Base-by-base conservation (phyloP, 371 early-diverging fungal species). In the Mucor irregularis region DNA sequence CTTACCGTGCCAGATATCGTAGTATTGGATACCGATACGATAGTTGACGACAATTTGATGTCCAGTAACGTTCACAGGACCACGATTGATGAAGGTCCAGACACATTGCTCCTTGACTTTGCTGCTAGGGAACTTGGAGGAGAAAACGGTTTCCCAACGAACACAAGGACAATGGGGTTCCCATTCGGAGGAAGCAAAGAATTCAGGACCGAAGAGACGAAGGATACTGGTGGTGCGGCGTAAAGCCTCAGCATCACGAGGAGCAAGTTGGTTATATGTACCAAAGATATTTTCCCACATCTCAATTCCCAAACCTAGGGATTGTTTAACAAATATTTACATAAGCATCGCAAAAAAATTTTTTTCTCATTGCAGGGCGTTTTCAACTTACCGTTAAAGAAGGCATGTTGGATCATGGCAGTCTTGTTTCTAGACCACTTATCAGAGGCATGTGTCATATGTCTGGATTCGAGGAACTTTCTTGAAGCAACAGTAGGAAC, bases 351-450 rank as follows among this genome's bases (percentile, higher is more conserved):
- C 37, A 10, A 14, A 10, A 10, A 10, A 4, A 37, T 37, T 5
- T 31, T 4, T 29, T 19, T 21, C 5, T 47, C 26, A 38, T 25
- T 25, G 13, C n/a, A 9, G 9, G 35, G 25, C 28, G 2, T 4
- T 4, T 31, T 3, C 7, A 21, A 24, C 9, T 30, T 67, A 62
- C 67, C 67, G 48, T 67, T 67, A 33, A 67, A 67, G 44, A 67
- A 67, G 6, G 62, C 58, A 31, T 62, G 58, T 39, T 67, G 67
- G 26, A 67, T 62, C 51, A 62, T 45, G 29, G 49, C 34, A 17
- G 62, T 67, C 45, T 67, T 67, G 56, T 62, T 67, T 62, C 59
- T 57, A n/a, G 56, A 62, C 67, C 67, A 67, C 30, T 62, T 61
- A n/a, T 62, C 56, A 21, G 48, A 57, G 22, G 62, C 29, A 52